phyloP scores from a whole-genome alignment of 495 filamentous ascomycete species.

The Penicillium parvum region DNA sequence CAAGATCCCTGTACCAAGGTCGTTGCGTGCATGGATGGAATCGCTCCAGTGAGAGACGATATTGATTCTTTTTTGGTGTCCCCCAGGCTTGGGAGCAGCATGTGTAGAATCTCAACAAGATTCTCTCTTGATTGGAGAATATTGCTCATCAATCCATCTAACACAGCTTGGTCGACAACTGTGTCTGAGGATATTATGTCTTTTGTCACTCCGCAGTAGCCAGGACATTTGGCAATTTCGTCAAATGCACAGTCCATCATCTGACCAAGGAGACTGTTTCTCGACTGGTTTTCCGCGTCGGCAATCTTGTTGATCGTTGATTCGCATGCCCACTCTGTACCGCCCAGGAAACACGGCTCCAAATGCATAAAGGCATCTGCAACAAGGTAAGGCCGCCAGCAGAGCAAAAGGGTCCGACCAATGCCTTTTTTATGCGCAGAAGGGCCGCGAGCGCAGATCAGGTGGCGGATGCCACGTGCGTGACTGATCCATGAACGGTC shows the following conservation, averaged over 20 bases:
- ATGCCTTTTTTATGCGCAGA: slow-evolving; percentile 24
- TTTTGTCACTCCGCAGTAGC: not conserved
- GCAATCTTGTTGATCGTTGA: slow-evolving; percentile 16
- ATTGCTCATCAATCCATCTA: not conserved
- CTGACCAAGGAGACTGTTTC: slow-evolving; percentile 11
- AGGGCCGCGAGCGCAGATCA: slow-evolving; percentile 29
- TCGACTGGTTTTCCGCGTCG: slow-evolving; percentile 12
- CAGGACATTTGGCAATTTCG: slow-evolving; percentile 24
- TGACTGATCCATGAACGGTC: slow-evolving; percentile 32
- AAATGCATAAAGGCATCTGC: slow-evolving; percentile 23
- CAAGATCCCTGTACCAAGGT: not conserved
- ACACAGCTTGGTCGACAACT: no score
- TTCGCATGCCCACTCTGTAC: slow-evolving; percentile 26
- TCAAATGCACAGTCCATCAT: slow-evolving; percentile 24
- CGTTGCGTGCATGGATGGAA: not conserved
- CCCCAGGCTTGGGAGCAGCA: no score
- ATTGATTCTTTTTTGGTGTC: not conserved
- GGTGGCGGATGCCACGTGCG: slow-evolving; percentile 28
- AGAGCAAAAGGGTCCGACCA: slow-evolving; percentile 24
- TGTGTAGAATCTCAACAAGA: not conserved
- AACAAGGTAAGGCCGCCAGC: slow-evolving; percentile 30
- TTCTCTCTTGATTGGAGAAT: not conserved
- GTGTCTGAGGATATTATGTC: not conserved
- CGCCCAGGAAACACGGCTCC: slow-evolving; percentile 28
- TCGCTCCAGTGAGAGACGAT: not conserved